Evolutionary conservation across 371 early-diverging fungal genomes (phyloP), one percentile per base, ranked within the genome.

Genomic region (Mortierella sp.): DNA sequence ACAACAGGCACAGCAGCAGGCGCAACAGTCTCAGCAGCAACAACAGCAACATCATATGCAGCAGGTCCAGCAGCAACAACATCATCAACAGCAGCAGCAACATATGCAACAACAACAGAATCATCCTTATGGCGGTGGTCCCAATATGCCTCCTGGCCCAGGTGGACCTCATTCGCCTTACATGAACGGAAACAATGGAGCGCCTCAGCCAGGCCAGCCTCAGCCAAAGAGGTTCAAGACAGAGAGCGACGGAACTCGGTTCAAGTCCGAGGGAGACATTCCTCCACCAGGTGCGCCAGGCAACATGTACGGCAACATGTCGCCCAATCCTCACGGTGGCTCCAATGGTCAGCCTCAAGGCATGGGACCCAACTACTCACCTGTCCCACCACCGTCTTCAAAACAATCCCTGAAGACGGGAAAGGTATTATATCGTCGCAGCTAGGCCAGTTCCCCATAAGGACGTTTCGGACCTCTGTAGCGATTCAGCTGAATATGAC

Each of bases 201-300:
- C 74, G 38, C 75, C 87, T 48, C 82, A 76, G 34, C 87, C 77
- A 44, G 82, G 87, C 44, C 87, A 82, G 34, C 82, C 87, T 28
- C 87, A 86, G 71, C 74, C 82, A 75, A 86, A 86, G 55, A 75
- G 87, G 19, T 86, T 86, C 80, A 86, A 86, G 78, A 80, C 87
- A 2, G 87, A 86, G 42, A 72, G 74, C 24, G 87, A 86, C 45
- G 82, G 80, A 48, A 58, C 83, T 14, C 87, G 87, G 19, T 86
- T 78, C 78, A 86, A 86, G 78, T 68, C 77, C 3, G 87, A 86
- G 48, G 77, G 76, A 26, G 87, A 86, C 47, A 60, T 75, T 50
- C 82, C 80, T 24, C 83, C 87, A 21, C 87, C 80, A 42, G 82
- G 82, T 9, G 76, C 82, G 0, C 76, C 87, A 5, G 83, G 87